Conservation (phyloP, 73 alveolate species). For the Halteria grandinella region DNA sequence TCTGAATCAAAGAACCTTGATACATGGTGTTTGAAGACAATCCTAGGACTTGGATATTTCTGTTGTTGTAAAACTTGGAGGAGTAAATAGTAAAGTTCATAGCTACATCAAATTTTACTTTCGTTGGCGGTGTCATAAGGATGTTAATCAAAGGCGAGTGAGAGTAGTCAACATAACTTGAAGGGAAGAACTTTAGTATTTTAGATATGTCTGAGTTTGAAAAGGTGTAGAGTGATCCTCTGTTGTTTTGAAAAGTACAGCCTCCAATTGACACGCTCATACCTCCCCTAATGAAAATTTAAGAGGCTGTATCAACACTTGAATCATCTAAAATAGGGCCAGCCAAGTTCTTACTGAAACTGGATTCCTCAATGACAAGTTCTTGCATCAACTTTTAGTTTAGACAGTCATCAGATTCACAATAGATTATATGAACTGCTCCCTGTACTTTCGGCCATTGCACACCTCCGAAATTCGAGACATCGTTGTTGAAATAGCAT, state of each 20-base stretch:
- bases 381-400: neutral
- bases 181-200: neutral
- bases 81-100: too few species aligned
- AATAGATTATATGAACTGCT: neutral
- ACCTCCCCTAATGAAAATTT: constrained; percentile 3
- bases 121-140: too few species aligned
- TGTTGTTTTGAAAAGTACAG: constrained; percentile 8
- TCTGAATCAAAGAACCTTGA: too few species aligned
- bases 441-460: constrained; percentile 40
- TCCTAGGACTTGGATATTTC: too few species aligned
- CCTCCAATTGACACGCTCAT: neutral
- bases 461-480: too few species aligned
- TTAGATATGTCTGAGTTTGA: neutral
- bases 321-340: constrained; percentile 15
- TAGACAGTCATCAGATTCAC: constrained; percentile 6
- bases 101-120: too few species aligned
- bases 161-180: neutral
- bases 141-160: constrained; percentile 29
- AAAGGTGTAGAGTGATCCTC: neutral
- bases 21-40: too few species aligned
- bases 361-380: neutral
- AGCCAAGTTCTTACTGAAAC: constrained; percentile 19
- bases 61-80: too few species aligned
- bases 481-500: too few species aligned
- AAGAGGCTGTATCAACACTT: constrained; percentile 9